Base-by-base conservation (phyloP, 768 basidiomycete genomes). In the Hericium erinaceus region DNA sequence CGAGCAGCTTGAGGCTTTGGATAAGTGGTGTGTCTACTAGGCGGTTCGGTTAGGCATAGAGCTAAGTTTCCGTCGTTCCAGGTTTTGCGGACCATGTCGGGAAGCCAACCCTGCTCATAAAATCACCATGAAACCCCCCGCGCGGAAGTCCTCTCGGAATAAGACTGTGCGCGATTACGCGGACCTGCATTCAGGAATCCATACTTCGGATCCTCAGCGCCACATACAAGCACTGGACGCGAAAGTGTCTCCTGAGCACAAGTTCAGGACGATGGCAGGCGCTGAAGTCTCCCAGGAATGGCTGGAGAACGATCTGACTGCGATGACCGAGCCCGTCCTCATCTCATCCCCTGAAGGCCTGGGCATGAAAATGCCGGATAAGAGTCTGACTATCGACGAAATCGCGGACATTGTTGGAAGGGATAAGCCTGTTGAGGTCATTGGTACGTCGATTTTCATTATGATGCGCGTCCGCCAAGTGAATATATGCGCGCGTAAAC, bases 321-420 rank as follows among this genome's bases (percentile, higher is more conserved):
- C 92, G 4, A 80, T 92, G 83, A 80, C 70, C 50, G 92, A 93
- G 61, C 94, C 94, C 1, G 79, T 97, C 59, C 73, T 98, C 28
- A 81, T 98, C 52, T 84, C 87, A 68, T 70, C 75, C 7, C 82
- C 87, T 2, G 87, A 90, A 13, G 87, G 90, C 6, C 73, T 98
- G 48, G 95, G 93, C 10, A 92, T 98, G 85, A 85, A 83, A 67
- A 90, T 98, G 85, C 95, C 95, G 2, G 70, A 77, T 2, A 62
- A 70, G 9, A 76, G 80, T 56, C 80, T 95, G 56, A 86, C 84
- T 0, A 89, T 97, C 41, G 76, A 81, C 56, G 86, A 94, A 67
- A 85, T 98, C 2, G 92, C 87, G 1, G 75, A 87, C 58, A 73
- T 83, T 26, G 80, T 98, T 44, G 95, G 95, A 5, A 81, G 81